Percentiles rank a stretch among this genome's conserved stretches.
Conservation (phyloP, 257 asterid species). For the Scutellaria baicalensis region DNA sequence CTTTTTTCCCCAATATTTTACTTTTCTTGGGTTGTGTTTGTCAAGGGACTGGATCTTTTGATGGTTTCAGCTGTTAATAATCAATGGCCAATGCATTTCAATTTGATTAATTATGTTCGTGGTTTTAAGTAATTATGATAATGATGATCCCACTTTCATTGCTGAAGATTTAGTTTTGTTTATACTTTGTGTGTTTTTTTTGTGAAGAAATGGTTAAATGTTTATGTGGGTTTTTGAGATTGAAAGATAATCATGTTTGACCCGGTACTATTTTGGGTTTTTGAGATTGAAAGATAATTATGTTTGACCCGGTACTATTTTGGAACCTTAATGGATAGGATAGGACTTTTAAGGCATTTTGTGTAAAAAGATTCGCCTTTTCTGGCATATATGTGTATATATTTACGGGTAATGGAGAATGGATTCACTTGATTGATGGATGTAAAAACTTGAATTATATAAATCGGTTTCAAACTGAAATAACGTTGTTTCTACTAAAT, state of each 20-base stretch:
- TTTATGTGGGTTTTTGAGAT: slow-evolving; percentile 14
- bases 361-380: neutral
- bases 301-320: neutral
- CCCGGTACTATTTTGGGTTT: too few relatives aligned
- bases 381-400: neutral
- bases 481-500: neutral
- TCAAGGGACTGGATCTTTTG: slow-evolving; percentile 1
- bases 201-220: neutral
- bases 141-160: neutral
- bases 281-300: neutral
- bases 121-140: neutral
- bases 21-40: neutral
- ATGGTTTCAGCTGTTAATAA: neutral
- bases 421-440: neutral
- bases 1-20: neutral
- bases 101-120: neutral
- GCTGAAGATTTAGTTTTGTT: neutral
- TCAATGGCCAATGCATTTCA: neutral
- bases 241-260: too few relatives aligned
- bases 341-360: neutral
- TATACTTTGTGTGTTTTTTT: neutral
- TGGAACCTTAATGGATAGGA: neutral
- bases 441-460: neutral
- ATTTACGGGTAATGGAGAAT: neutral
- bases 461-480: neutral